Base-by-base conservation (phyloP, 2,329 filamentous ascomycete species). In the Bipolaris bicolor region DNA sequence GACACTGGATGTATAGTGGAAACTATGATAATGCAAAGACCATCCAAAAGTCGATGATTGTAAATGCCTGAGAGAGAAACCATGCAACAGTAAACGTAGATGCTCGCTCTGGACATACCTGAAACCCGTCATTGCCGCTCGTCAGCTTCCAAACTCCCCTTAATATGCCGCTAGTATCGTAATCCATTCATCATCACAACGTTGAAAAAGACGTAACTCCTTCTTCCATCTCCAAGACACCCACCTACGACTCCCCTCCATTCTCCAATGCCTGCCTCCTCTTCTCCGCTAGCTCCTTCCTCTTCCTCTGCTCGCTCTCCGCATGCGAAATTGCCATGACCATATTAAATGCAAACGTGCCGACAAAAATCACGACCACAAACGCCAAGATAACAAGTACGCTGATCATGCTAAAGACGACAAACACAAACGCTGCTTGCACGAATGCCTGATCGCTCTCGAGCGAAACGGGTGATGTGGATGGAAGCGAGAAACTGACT, bases 271-370 rank as follows among this genome's bases (percentile, higher is more conserved):
- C 39, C 29, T 41, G 39, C 29, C 44, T 22, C 34, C 48, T 60
- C 33, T 50, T 59, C 62, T 20, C 26, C 3, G 58, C 64, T 34
- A 55, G 22, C 16, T 61, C 60, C 22, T 65, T 52, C 56, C 68
- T 60, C 44, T 56, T 53, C 43, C 74, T 72, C 72, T 79, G 78
- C 50, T 79, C 77, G 1, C 72, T 55, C 18, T 57, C 63, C 7
- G 63, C 64, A 55, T 76, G 72, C n/a, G 49, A 41, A n/a, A 77
- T 72, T 3, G 75, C 73, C 39, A 58, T 56, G 5, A 63, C 63
- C 74, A 77, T 77, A 43, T 77, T 77, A 55, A 70, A 73, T 15
- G 74, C 41, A 43, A 74, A 77, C 1, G 72, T 73, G 29, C 61
- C 52, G 0, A 68, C 40, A 65, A 58, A 84, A 31, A 63, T 48